These are phyloP conservation scores for Crepidotus sp. DNA, from an alignment of 1,284 basidiomycete genomes.

Conservation along the genomic window DNA sequence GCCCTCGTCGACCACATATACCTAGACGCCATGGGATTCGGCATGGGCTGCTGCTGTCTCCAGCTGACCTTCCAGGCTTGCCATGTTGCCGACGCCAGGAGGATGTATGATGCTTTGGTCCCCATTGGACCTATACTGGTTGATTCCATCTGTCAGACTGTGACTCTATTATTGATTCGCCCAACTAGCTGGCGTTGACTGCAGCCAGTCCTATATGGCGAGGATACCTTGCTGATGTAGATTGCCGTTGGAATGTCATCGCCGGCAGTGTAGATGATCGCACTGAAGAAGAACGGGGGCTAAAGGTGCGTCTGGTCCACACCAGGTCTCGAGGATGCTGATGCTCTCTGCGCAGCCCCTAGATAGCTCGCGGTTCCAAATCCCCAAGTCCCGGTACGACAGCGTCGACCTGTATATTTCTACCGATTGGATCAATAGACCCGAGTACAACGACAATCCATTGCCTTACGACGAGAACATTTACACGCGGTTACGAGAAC, in stretches of 20 bases:
- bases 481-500: conserved; percentile 58
- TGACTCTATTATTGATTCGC: background rate
- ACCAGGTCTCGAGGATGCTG: conserved; percentile 8
- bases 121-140: conserved; percentile 94
- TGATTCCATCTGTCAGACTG: conserved; percentile 21
- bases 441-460: conserved; percentile 88
- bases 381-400: conserved; percentile 96
- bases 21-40: conserved; percentile 99
- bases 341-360: conserved; percentile 49
- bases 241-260: conserved; percentile 98
- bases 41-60: conserved; percentile 98
- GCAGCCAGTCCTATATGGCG: conserved; percentile 93
- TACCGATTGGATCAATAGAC: conserved; percentile 76
- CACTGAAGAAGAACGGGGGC: conserved; percentile 87
- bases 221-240: conserved; percentile 92
- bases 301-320: conserved; percentile 44
- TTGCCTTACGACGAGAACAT: conserved; percentile 76
- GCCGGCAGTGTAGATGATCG: conserved; percentile 96
- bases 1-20: conserved; percentile 91
- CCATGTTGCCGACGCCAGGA: conserved; percentile 84
- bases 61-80: conserved; percentile 98
- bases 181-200: conserved; percentile 75
- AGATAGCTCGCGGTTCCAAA: conserved; percentile 62
- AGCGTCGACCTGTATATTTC: conserved; percentile 94
- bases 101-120: conserved; percentile 90